Evolutionary conservation across 352 stramenopile genomes (phyloP).

Genomic region (Lagenidium sp.): DNA sequence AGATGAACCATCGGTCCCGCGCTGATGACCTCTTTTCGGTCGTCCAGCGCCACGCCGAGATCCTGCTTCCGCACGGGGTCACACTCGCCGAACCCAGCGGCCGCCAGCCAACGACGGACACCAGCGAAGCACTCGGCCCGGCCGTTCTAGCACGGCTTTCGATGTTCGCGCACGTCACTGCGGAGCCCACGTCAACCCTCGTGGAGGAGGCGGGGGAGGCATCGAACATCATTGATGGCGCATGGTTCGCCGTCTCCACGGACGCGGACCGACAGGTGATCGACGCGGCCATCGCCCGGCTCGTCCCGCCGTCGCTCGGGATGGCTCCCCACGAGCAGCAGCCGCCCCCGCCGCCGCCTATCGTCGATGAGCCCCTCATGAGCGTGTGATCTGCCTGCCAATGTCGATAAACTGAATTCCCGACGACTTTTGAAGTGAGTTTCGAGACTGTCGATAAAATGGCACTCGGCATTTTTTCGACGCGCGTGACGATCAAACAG

Average conservation of each 20-base stretch:
- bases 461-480: no score
- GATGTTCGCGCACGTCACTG: neutral
- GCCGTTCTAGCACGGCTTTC: no score
- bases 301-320: constrained; percentile 4
- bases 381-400: no score
- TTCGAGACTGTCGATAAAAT: no score
- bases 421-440: no score
- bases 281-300: neutral
- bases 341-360: no score
- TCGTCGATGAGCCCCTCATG: no score
- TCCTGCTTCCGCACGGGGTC: neutral
- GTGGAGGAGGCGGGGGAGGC: neutral
- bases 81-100: neutral
- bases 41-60: neutral
- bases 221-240: neutral
- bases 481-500: no score
- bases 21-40: neutral
- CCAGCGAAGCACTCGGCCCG: neutral
- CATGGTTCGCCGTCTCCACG: constrained; percentile 4
- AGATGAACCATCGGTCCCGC: constrained; percentile 3
- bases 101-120: neutral
- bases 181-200: neutral
- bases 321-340: no score
- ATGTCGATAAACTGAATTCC: no score
- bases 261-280: neutral